Base-by-base conservation (phyloP, 2,329 filamentous ascomycete species). In the Fusarium piperis region DNA sequence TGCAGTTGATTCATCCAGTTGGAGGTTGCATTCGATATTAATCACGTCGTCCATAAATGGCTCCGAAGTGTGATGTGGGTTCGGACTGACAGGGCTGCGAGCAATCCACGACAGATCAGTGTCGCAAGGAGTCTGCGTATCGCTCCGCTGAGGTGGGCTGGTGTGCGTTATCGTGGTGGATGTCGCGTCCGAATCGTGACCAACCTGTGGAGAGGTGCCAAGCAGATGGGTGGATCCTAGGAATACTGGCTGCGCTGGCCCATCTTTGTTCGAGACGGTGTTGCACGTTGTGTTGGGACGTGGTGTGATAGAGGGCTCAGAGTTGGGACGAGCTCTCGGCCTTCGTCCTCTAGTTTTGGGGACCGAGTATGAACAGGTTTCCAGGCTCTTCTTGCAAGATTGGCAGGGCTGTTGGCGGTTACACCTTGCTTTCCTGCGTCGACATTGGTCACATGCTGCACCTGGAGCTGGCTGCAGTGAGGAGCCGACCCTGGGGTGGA, bases 371-470 rank as follows among this genome's bases (percentile, higher is more conserved):
- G 58, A 58, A 33, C 63, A 65, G 11, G 28, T 13, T 48, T 35
- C 48, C 16, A 51, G 38, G 13, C 26, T 56, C 32, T 20, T 65
- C 11, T 15, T 38, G 44, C 63, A 65, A 16, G 16, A 28, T 28
- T 57, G 30, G 23, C 63, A 65, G 13, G 63, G 63, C 28, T 56
- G 35, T 48, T 65, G n/a, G 11, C 63, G 63, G 28, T 65, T 62
- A 23, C 63, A 65, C 10, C 53, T 65, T 33, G 63, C 63, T 48
- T 65, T 65, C 16, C 44, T 62, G 35, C 58, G 63, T 10, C 63
- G 63, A 16, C 63, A 65, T 18, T 65, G 63, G 35, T 65, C 63
- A 48, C 63, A 65, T 38, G 58, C 63, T 10, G 39, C 28, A 51
- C 63, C 58, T 23, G 63, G 63, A 36, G 63, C 58, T 26, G 36